Evolutionary conservation across 306 rosid species (phyloP), one percentile per base, ranked within the genome.

Genomic region (Quercus cerris): DNA sequence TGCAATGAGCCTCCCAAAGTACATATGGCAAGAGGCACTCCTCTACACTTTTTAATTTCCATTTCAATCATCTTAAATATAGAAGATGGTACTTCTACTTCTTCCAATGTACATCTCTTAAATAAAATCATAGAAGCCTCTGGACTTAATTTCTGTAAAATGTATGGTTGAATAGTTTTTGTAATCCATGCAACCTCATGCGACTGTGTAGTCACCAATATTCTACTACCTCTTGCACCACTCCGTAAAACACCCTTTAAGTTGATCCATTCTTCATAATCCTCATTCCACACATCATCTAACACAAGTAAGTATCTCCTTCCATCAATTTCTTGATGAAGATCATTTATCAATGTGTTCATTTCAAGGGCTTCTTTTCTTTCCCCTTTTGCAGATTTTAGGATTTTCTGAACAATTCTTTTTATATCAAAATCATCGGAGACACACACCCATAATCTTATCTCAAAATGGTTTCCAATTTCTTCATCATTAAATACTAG

Each of bases 161-260:
- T 0, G 6, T 14, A 18, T 41, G 1, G 2, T 35, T 6, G 1
- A 10, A 13, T 33, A 6, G 49, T 1, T 57, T 71, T 4, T 3
- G 25, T 23, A 14, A 49, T n/a, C 61, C 18, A 27, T 15, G 70
- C 76, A 38, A 78, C 76, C 23, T 1, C 2, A 1, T 20, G 7
- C 76, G 17, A 5, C 2, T 9, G 41, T 22, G 76, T 38, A 46
- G 81, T 78, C 27, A 70, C 75, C 11, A 84, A 38, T n/a, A 85
- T 46, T 80, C 23, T 67, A 23, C 91, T 85, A 4, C 89, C 84
- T 46, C 52, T n/a, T 62, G 46, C 86, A 28, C 83, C 91, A 23
- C 33, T 0, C 41, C 6, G 8, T 75, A 63, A 46, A 46, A 10
- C 3, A 8, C 9, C 2, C 4, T 78, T 12, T 10, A 83, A 30